Percentiles rank a stretch among this genome's conserved stretches.
phyloP scores from a whole-genome alignment of 1,284 basidiomycete species.

The Fomitiporia mediterranea region DNA sequence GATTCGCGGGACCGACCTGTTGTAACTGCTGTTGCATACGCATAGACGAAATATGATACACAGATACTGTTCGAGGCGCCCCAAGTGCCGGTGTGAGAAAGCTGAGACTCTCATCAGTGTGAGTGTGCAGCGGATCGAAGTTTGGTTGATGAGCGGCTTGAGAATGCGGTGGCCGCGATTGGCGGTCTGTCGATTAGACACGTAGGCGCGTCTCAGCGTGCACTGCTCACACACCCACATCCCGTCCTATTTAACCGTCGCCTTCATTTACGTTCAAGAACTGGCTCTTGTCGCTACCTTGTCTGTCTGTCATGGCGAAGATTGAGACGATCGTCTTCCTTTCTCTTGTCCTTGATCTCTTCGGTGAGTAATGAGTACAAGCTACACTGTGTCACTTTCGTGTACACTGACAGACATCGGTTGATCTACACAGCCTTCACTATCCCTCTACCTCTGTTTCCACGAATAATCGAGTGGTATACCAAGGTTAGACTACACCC shows the following conservation, averaged over 20 bases:
- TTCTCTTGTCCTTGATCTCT: conserved; percentile 81
- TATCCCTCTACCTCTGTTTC: conserved; percentile 90
- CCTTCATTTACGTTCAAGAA: conserved; percentile 1
- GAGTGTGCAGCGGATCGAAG: neutral
- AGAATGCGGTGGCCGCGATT: conserved; percentile 9
- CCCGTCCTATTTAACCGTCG: conserved; percentile 9
- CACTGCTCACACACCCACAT: neutral
- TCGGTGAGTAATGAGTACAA: conserved; percentile 41
- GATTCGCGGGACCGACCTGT: conserved; percentile 8
- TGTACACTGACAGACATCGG: conserved; percentile 3
- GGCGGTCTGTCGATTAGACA: conserved; percentile 4
- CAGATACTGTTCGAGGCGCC: neutral
- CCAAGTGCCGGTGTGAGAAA: conserved; percentile 7
- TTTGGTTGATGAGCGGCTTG: neutral
- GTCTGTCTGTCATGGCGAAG: conserved; percentile 43
- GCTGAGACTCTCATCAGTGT: conserved; percentile 5
- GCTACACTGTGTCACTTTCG: neutral
- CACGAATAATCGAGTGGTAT: conserved; percentile 87
- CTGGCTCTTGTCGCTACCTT: conserved; percentile 14
- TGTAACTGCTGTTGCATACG: neutral
- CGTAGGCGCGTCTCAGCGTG: conserved; percentile 5
- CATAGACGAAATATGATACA: neutral
- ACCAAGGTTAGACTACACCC: conserved; percentile 48
- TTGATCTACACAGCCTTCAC: conserved; percentile 67
- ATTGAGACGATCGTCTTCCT: conserved; percentile 77